Evolutionary conservation across 2,329 filamentous ascomycete genomes (phyloP).

Genomic region (Clonostachys byssicola): DNA sequence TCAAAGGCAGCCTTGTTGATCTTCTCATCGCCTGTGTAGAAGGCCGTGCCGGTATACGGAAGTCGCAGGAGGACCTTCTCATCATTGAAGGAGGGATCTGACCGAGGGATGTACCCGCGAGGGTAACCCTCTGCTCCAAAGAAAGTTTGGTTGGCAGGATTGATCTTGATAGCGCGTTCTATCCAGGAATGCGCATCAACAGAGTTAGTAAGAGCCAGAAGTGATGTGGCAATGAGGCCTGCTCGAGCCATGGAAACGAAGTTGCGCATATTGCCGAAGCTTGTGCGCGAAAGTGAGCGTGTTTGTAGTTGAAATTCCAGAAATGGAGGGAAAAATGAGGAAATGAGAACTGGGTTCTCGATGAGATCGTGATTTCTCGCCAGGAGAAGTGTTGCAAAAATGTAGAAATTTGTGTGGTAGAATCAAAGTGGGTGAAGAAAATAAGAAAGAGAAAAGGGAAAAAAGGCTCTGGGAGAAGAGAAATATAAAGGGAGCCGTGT

Average conservation of each 20-base stretch:
- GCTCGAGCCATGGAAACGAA: constrained; percentile 4
- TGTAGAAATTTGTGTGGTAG: neutral
- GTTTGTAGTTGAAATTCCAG: neutral
- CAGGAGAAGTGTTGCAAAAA: constrained; percentile 1
- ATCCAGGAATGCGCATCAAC: constrained; percentile 73
- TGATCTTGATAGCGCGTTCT: constrained; percentile 69
- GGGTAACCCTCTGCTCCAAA: constrained; percentile 53
- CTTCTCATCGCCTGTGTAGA: constrained; percentile 58
- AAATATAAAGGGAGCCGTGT: constrained; percentile 8
- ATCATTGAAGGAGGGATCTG: constrained; percentile 50
- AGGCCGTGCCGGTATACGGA: constrained; percentile 56
- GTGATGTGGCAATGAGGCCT: constrained; percentile 12
- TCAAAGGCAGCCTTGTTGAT: constrained; percentile 27
- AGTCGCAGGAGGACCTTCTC: constrained; percentile 44
- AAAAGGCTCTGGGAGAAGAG: neutral
- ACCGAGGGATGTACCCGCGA: constrained; percentile 63
- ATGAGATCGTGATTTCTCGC: neutral
- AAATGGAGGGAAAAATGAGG: neutral
- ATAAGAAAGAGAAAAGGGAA: constrained; percentile 10
- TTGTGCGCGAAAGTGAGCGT: neutral
- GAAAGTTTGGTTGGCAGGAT: constrained; percentile 63
- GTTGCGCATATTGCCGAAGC: neutral
- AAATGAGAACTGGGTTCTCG: neutral
- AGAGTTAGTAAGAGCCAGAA: constrained; percentile 22
- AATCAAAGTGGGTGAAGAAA: neutral